Evolutionary conservation across 139 green algal species (phyloP), one percentile per base, ranked within the genome.

Genomic region (Diplosphaera chodatii): DNA sequence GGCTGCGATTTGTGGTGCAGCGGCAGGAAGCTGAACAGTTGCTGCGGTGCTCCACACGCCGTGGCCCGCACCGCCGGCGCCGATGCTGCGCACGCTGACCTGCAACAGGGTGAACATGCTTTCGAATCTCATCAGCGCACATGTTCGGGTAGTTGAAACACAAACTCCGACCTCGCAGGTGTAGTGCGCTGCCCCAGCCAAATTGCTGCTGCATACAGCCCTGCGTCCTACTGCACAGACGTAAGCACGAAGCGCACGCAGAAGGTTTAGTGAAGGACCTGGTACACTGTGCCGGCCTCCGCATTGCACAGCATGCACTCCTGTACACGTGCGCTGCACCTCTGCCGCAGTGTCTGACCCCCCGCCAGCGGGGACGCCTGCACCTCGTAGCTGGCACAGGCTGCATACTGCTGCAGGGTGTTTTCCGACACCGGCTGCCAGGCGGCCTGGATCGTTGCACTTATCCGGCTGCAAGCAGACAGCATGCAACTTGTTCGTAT

Each of bases 51-150:
- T 86, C 86, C 86, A 91, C 22, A 63, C 59, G 34, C 85, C 79
- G 55, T 91, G 86, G 0, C 86, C 86, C 1, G 83, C 70, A 22
- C 81, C 81, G n/a, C 77, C 80, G 10, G 75, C 80, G 31, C 86
- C 86, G 20, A 88, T 80, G 22, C 77, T 72, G 2, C 86, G 83
- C 63, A 89, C 73, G 3, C 81, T 74, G 23, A 91, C 70, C 22
- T 32, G 32, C 5, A 48, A 75, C n/a, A n/a, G n/a, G n/a, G n/a
- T n/a, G n/a, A n/a, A n/a, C n/a, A n/a, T n/a, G n/a, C n/a, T n/a
- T n/a, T n/a, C n/a, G n/a, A n/a, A n/a, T n/a, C n/a, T n/a, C n/a
- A n/a, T n/a, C n/a, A n/a, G n/a, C n/a, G n/a, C n/a, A n/a, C n/a
- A n/a, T n/a, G n/a, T n/a, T n/a, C n/a, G n/a, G n/a, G n/a, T n/a